Evolutionary conservation across 2,329 filamentous ascomycete species (phyloP), one percentile per base, ranked within the genome.

Genomic region (Macrophomina phaseolina): DNA sequence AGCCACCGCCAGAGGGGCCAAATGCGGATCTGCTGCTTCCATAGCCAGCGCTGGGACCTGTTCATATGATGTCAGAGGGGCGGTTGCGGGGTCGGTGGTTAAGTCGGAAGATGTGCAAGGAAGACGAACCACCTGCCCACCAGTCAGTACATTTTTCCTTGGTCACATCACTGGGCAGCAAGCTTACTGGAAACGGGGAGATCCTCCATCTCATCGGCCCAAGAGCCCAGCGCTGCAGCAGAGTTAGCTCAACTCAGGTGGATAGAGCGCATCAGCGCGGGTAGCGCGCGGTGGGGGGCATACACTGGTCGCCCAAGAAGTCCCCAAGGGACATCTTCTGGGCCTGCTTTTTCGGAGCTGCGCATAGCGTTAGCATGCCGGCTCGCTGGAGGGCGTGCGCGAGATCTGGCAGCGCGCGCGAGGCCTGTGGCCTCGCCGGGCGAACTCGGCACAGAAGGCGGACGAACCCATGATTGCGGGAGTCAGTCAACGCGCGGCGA

Each of bases 131-230:
- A 40, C 63, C 46, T 51, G 68, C 45, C n/a, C 40, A 28, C 9
- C 34, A 12, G 68, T 68, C 46, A 58, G 64, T 11, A 12, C 16
- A n/a, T 11, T 28, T 2, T 45, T 38, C n/a, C n/a, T 5, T 7
- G 5, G n/a, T 34, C 11, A 14, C 46, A 45, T 9, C 7, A 38
- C 23, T n/a, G 32, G 9, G 12, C 18, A 4, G 3, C 18, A 16
- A 16, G 76, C 89, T 84, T 86, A 94, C 91, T 84, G 80, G 89
- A 87, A 71, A 91, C 87, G 70, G 87, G 86, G 81, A 86, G 84
- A 76, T 97, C 93, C 82, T 99, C 95, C 84, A 99, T 97, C 80
- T 99, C 95, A 83, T 99, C 96, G 75, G 95, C 95, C 95, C 95
- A 99, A 73, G 95, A 98, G 78, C 94, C 93, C 77, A 90, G 86